A percentile compares a stretch with the other conserved stretches of the same genome.
Evolutionary conservation across 1,284 basidiomycete genomes (phyloP).

Genomic region (Meripilus lineatus): DNA sequence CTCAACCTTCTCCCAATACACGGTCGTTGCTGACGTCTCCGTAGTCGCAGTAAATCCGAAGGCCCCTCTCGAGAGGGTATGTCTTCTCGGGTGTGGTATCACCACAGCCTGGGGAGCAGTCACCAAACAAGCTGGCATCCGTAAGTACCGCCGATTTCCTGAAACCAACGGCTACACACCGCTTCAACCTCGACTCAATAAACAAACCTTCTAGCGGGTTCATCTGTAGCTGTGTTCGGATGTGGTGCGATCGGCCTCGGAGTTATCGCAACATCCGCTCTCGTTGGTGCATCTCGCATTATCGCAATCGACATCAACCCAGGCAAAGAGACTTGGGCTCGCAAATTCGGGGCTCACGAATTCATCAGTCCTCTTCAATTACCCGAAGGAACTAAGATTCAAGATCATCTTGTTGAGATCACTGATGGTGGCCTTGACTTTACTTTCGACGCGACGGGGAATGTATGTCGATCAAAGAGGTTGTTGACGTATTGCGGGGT

Average conservation of each 20-base stretch:
- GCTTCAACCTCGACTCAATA: no score
- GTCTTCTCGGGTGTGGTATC: constrained; percentile 93
- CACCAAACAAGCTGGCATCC: constrained; percentile 73
- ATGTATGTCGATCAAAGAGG: constrained; percentile 44
- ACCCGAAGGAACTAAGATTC: constrained; percentile 76
- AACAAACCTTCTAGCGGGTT: constrained; percentile 53
- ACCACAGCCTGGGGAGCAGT: constrained; percentile 97
- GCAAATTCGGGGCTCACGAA: constrained; percentile 95
- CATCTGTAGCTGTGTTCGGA: constrained; percentile 92
- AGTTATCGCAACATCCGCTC: constrained; percentile 78
- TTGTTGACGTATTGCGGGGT: not conserved
- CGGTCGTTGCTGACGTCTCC: constrained; percentile 96
- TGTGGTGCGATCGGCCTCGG: constrained; percentile 96
- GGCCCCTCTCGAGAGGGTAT: constrained; percentile 92
- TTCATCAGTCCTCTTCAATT: constrained; percentile 87
- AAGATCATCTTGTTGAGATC: constrained; percentile 87
- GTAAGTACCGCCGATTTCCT: constrained; percentile 40
- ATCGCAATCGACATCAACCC: constrained; percentile 94
- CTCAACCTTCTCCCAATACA: constrained; percentile 98
- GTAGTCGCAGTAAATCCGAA: constrained; percentile 86
- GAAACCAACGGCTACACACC: not conserved
- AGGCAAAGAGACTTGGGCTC: constrained; percentile 83
- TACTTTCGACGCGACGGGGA: constrained; percentile 96
- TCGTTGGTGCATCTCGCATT: constrained; percentile 80
- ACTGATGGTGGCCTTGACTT: constrained; percentile 98